Evolutionary conservation across 495 filamentous ascomycete genomes (phyloP).

Genomic region (Annulohypoxylon stygium): DNA sequence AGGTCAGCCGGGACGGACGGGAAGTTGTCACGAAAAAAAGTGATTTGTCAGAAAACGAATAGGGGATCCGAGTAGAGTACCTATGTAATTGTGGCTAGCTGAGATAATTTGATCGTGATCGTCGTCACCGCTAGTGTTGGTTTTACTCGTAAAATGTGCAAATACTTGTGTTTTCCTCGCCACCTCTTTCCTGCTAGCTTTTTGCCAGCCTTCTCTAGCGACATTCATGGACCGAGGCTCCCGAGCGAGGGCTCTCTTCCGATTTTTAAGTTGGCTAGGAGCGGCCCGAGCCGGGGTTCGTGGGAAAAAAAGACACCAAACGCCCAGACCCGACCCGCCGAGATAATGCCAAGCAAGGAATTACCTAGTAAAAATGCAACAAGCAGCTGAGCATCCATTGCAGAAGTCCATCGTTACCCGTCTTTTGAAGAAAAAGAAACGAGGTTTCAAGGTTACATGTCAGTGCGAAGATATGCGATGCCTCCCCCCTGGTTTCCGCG

Average conservation of each 20-base stretch:
- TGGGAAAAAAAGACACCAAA: not conserved
- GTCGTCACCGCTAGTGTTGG: conserved; percentile 20
- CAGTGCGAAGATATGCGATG: conserved; percentile 2
- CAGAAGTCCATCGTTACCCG: too few species aligned
- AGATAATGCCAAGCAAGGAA: not conserved
- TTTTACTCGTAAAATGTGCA: not conserved
- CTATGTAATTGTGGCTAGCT: not conserved
- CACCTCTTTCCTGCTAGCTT: not conserved
- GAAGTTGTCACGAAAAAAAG: not conserved
- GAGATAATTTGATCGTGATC: not conserved
- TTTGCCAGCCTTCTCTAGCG: not conserved
- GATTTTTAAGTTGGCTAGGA: conserved; percentile 19
- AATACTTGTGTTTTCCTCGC: not conserved
- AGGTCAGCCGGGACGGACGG: conserved; percentile 1
- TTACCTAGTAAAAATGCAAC: not conserved
- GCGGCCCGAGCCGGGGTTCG: conserved; percentile 40
- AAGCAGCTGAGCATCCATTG: not conserved
- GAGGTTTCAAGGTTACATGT: conserved; percentile 10
- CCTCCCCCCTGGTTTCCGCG: not conserved
- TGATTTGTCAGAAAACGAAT: too few species aligned
- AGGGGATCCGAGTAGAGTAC: not conserved
- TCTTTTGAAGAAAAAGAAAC: not conserved
- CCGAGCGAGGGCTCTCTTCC: not conserved
- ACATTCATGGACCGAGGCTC: not conserved
- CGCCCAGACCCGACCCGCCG: conserved; percentile 1